A percentile compares a stretch with the other conserved stretches of the same genome.
These are phyloP conservation scores for Hirschfeldia incana DNA, from an alignment of 345 rosid genomes.

Conservation along the genomic window DNA sequence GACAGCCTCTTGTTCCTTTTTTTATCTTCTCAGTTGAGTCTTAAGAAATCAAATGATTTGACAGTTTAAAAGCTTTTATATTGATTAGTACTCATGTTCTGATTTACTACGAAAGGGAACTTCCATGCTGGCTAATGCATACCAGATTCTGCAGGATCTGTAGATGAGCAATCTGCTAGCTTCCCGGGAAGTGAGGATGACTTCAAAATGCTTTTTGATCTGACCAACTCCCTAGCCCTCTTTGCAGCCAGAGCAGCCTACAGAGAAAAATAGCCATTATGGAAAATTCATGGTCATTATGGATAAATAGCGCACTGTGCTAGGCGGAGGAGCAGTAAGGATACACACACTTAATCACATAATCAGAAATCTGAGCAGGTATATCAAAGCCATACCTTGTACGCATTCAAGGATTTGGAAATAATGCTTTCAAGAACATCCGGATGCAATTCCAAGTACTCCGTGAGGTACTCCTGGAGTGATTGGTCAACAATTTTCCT, in stretches of 20 bases:
- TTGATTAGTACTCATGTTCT: conserved; percentile 44
- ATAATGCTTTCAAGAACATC: conserved; percentile 85
- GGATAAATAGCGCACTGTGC: too few species aligned
- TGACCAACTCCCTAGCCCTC: conserved; percentile 91
- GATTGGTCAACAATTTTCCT: conserved; percentile 92
- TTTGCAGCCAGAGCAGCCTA: conserved; percentile 99
- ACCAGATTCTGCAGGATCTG: conserved; percentile 95
- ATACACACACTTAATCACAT: too few species aligned
- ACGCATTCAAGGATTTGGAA: conserved; percentile 90
- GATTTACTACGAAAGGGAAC: conserved; percentile 72
- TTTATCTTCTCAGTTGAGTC: not conserved
- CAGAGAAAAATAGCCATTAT: too few species aligned
- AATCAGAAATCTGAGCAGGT: too few species aligned
- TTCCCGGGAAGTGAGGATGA: conserved; percentile 98
- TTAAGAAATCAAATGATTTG: not conserved
- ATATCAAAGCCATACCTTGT: conserved; percentile 57
- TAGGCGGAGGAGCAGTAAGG: too few species aligned
- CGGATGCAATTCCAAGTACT: conserved; percentile 95
- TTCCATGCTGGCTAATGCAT: conserved; percentile 34
- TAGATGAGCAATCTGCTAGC: conserved; percentile 91
- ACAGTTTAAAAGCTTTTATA: not conserved
- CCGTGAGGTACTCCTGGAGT: conserved; percentile 92
- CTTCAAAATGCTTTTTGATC: conserved; percentile 82
- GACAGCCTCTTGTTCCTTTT: not conserved
- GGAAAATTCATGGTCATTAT: too few species aligned